Conservation (phyloP, 2,329 filamentous ascomycete genomes). For the Arachnomyces sp. region DNA sequence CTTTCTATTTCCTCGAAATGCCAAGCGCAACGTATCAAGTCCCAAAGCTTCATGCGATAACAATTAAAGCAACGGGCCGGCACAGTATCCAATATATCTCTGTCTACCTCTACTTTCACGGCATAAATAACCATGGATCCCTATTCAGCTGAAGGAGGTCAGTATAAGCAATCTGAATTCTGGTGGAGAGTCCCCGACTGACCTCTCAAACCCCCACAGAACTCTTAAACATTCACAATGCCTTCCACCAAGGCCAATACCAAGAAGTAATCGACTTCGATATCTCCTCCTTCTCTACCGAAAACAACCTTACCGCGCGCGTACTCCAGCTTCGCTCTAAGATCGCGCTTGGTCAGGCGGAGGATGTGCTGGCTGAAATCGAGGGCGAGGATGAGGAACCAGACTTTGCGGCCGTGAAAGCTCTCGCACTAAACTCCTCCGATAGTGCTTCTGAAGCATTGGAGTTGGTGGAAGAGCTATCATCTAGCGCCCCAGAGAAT, state of each 20-base stretch:
- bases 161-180: constrained; percentile 10
- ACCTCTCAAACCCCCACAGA: constrained; percentile 34
- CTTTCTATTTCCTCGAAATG: too few relatives aligned
- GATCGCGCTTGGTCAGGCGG: constrained; percentile 70
- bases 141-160: constrained; percentile 56
- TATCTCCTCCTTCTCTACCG: constrained; percentile 64
- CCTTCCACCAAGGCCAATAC: constrained; percentile 72
- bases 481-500: constrained; percentile 61
- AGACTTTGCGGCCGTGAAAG: constrained; percentile 67
- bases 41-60: too few relatives aligned
- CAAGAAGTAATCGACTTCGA: constrained; percentile 79
- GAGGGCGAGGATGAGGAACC: constrained; percentile 57
- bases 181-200: constrained; percentile 8
- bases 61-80: too few relatives aligned
- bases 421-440: constrained; percentile 59
- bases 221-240: constrained; percentile 59
- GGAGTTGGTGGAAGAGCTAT: constrained; percentile 57
- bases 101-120: too few relatives aligned
- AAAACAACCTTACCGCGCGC: constrained; percentile 68
- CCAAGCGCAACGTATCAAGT: too few relatives aligned
- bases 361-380: constrained; percentile 61
- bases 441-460: constrained; percentile 57
- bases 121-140: constrained; percentile 46
- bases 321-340: constrained; percentile 73
- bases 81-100: too few relatives aligned